Evolutionary conservation across 2,329 filamentous ascomycete genomes (phyloP).

Genomic region (Fusarium papillatum): DNA sequence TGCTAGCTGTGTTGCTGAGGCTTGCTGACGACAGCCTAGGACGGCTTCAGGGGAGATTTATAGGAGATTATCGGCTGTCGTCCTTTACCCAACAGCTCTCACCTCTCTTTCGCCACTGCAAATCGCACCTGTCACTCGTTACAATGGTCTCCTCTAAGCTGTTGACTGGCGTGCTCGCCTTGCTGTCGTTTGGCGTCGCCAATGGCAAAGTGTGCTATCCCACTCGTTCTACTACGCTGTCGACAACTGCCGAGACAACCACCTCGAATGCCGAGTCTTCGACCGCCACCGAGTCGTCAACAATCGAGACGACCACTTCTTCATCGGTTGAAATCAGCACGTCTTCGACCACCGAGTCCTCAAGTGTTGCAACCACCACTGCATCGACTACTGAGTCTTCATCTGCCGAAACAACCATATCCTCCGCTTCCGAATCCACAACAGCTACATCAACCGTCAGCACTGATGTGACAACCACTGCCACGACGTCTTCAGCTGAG

Average conservation of each 20-base stretch:
- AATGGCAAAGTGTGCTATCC: not conserved
- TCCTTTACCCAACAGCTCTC: not conserved
- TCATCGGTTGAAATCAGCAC: not conserved
- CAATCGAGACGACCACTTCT: not conserved
- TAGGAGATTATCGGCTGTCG: not conserved
- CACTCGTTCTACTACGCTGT: not conserved
- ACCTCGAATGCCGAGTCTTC: not conserved
- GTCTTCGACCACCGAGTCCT: not conserved
- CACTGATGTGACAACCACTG: not conserved
- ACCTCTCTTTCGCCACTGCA: not conserved
- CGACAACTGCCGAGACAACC: not conserved
- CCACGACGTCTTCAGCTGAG: not conserved
- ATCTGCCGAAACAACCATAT: not conserved
- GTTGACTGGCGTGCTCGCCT: not conserved
- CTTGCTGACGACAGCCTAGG: not conserved
- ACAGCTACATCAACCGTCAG: not conserved
- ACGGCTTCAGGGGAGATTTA: not conserved
- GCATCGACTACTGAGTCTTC: not conserved
- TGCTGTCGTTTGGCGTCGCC: not conserved
- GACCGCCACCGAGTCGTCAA: not conserved
- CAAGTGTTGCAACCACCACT: not conserved
- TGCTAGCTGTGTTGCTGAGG: not conserved
- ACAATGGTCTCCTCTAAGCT: not conserved
- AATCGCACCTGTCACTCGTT: not conserved
- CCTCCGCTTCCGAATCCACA: not conserved